Evolutionary conservation across 352 stramenopile genomes (phyloP).

Genomic region (Phytopythium vexans): DNA sequence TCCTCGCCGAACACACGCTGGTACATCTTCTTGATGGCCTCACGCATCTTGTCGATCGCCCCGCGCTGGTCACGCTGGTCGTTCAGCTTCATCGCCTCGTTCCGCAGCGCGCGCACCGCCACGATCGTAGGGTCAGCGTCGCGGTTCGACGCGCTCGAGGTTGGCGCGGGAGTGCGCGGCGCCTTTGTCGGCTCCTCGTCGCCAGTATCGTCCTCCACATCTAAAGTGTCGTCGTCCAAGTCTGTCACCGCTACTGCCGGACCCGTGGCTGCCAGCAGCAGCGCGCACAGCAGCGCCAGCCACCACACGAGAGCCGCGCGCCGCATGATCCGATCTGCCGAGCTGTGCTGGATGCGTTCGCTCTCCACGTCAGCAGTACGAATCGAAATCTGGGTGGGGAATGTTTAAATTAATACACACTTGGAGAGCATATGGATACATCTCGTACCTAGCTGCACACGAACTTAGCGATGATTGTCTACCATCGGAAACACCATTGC

Average conservation of each 20-base stretch:
- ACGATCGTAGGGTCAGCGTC: conserved; percentile 68
- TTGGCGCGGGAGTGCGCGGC: conserved; percentile 13
- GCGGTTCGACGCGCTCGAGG: conserved; percentile 21
- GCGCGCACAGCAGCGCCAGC: conserved; percentile 7
- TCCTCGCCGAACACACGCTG: conserved; percentile 61
- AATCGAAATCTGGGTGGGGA: too few relatives aligned
- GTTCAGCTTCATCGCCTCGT: conserved; percentile 73
- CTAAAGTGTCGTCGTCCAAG: neutral
- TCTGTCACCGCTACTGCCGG: neutral
- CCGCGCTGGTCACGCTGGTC: conserved; percentile 49
- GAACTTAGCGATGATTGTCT: too few relatives aligned
- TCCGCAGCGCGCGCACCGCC: conserved; percentile 63
- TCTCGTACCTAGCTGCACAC: too few relatives aligned
- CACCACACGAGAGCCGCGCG: too few relatives aligned
- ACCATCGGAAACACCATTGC: too few relatives aligned
- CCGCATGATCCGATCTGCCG: too few relatives aligned
- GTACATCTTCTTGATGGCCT: conserved; percentile 64
- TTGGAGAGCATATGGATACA: too few relatives aligned
- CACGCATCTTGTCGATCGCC: conserved; percentile 60
- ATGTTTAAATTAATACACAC: too few relatives aligned
- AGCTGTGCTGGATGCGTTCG: too few relatives aligned
- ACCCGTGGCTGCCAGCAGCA: conserved; percentile 27
- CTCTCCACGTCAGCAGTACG: too few relatives aligned
- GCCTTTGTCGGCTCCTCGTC: neutral
- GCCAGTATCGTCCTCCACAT: neutral